Evolutionary conservation across 129 eudicot species (phyloP).

Genomic region (Escallonia herrerae): DNA sequence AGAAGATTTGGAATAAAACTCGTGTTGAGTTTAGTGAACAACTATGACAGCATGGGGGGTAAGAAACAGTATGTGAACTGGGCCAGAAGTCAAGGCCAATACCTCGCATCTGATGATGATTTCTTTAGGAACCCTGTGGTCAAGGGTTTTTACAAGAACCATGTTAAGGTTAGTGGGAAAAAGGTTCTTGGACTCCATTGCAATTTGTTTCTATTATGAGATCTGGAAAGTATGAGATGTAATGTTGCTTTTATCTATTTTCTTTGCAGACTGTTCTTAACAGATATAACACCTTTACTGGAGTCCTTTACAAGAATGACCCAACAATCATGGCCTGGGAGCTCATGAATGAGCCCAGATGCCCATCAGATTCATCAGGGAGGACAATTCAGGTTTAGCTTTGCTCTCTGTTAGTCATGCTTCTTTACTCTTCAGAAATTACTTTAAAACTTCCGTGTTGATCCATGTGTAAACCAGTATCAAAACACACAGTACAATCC

Average conservation of each 20-base stretch:
- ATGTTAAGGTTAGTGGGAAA: constrained; percentile 41
- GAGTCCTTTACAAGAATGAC: constrained; percentile 81
- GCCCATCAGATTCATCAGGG: constrained; percentile 91
- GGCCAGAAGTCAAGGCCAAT: constrained; percentile 89
- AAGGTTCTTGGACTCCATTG: neutral
- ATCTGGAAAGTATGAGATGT: neutral
- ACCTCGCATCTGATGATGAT: constrained; percentile 75
- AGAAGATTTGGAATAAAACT: constrained; percentile 88
- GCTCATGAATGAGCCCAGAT: constrained; percentile 99
- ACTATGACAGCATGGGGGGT: constrained; percentile 84
- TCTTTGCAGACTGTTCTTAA: constrained; percentile 68
- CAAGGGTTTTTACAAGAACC: constrained; percentile 82
- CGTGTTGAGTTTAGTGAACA: constrained; percentile 76
- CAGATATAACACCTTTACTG: constrained; percentile 69
- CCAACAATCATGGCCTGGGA: constrained; percentile 99
- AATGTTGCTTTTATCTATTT: neutral
- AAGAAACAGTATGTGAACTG: constrained; percentile 96
- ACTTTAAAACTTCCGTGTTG: too few species aligned
- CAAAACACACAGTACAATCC: too few species aligned
- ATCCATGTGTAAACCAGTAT: too few species aligned
- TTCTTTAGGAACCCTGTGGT: constrained; percentile 75
- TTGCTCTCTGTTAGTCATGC: neutral
- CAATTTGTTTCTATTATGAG: neutral
- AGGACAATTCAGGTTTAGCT: constrained; percentile 75
- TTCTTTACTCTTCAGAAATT: too few species aligned